A percentile compares a stretch with the other conserved stretches of the same genome.
phyloP scores from a whole-genome alignment of 768 basidiomycete genomes.

The Rossbeevera mucosa region DNA sequence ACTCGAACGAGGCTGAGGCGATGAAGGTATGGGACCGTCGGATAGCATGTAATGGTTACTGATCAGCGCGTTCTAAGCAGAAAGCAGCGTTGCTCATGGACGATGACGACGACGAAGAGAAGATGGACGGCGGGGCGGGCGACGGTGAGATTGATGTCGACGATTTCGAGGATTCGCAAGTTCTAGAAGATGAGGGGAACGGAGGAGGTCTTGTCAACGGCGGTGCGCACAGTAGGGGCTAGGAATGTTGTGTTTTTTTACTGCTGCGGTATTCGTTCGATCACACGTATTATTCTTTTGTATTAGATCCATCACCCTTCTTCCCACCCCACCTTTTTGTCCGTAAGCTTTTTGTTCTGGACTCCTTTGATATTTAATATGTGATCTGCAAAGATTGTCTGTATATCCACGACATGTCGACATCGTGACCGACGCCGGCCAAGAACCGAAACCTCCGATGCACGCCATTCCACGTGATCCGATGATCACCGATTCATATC shows the following conservation, averaged over 20 bases:
- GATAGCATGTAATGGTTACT: background rate
- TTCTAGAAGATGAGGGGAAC: background rate
- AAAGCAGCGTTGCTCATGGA: constrained; percentile 60
- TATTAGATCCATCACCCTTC: background rate
- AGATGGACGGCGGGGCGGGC: background rate
- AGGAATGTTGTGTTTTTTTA: background rate
- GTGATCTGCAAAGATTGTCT: background rate
- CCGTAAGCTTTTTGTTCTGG: background rate
- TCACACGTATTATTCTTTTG: background rate
- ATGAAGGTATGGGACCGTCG: constrained; percentile 63
- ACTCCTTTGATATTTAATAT: background rate
- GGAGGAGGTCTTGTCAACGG: constrained; percentile 18
- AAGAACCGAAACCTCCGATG: background rate
- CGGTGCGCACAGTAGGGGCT: constrained; percentile 13
- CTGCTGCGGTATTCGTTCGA: background rate
- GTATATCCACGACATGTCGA: background rate
- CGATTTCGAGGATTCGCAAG: background rate
- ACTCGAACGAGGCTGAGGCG: constrained; percentile 87
- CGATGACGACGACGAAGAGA: constrained; percentile 48
- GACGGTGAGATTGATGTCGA: constrained; percentile 16
- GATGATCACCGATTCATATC: background rate
- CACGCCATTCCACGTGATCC: constrained; percentile 9
- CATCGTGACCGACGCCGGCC: background rate
- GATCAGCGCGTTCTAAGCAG: constrained; percentile 34
- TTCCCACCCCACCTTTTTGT: too few relatives aligned